Conservation (phyloP, 768 basidiomycete species). For the Podaxis pistillaris region DNA sequence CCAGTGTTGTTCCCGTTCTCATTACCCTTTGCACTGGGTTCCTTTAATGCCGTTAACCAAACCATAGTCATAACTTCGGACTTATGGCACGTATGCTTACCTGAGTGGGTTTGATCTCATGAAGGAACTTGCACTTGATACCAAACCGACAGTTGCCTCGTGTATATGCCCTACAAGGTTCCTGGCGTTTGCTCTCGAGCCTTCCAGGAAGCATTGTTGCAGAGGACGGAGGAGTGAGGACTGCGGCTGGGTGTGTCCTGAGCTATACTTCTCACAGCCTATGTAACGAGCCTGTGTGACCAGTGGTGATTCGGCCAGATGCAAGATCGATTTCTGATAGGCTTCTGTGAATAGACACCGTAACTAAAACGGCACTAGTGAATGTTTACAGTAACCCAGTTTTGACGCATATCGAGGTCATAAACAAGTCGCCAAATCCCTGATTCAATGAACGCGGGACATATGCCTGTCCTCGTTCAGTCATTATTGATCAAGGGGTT, state of each 20-base stretch:
- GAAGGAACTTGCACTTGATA: background rate
- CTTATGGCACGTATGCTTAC: background rate
- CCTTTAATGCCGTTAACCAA: background rate
- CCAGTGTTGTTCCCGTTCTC: background rate
- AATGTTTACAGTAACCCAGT: background rate
- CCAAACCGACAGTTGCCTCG: conserved; percentile 11
- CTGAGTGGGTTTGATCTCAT: background rate
- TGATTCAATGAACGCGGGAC: too few relatives aligned
- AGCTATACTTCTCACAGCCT: background rate
- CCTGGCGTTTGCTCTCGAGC: background rate
- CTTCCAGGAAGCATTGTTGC: conserved; percentile 15
- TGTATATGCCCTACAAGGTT: background rate
- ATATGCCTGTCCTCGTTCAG: too few relatives aligned
- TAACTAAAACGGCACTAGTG: background rate
- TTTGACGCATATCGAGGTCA: background rate
- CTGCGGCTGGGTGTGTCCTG: background rate
- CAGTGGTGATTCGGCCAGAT: background rate
- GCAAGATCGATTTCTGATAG: background rate
- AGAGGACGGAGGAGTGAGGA: background rate
- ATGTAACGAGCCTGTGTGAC: too few relatives aligned
- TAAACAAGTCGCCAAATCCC: too few relatives aligned
- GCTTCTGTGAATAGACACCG: background rate
- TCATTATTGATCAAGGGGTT: too few relatives aligned
- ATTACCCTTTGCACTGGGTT: background rate
- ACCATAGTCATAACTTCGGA: background rate